Evolutionary conservation across 805 yeast species (phyloP).

Genomic region (Kluyveromyces nonfermentans): DNA sequence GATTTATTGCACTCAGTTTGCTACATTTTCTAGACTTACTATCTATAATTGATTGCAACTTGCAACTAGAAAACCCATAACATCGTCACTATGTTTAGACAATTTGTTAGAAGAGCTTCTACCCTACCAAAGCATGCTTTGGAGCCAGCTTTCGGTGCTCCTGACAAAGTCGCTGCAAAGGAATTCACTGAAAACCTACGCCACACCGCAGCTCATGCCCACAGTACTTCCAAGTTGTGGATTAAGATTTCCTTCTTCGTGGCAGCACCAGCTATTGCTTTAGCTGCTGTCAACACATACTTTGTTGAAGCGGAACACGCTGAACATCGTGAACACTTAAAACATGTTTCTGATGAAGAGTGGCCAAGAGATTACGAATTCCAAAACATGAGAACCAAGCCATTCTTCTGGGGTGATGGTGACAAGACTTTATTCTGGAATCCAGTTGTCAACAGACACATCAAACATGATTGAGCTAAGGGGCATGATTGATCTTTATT

Average conservation of each 20-base stretch:
- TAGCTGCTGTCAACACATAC: constrained; percentile 72
- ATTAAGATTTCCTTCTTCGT: constrained; percentile 69
- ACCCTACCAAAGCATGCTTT: constrained; percentile 34
- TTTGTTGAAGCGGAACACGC: constrained; percentile 82
- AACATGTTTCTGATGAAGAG: constrained; percentile 69
- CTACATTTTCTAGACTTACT: no score
- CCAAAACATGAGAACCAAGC: constrained; percentile 80
- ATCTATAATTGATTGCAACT: background rate
- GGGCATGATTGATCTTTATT: background rate
- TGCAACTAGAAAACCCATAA: background rate
- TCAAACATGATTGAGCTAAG: constrained; percentile 29
- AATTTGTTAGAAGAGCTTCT: constrained; percentile 29
- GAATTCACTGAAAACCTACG: constrained; percentile 53
- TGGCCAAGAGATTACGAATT: constrained; percentile 88
- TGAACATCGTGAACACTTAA: constrained; percentile 72
- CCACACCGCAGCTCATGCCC: constrained; percentile 73
- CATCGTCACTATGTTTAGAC: constrained; percentile 35
- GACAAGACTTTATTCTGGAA: constrained; percentile 97
- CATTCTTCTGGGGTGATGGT: constrained; percentile 99
- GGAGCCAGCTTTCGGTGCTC: constrained; percentile 40
- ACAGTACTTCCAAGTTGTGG: constrained; percentile 71
- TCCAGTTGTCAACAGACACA: constrained; percentile 81
- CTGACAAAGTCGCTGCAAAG: constrained; percentile 50
- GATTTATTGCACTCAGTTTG: no score
- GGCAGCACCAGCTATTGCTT: constrained; percentile 73